Percentiles rank a stretch among this genome's conserved stretches.
phyloP scores from a whole-genome alignment of 495 filamentous ascomycete species.

The Lasiosphaeris hirsuta region DNA sequence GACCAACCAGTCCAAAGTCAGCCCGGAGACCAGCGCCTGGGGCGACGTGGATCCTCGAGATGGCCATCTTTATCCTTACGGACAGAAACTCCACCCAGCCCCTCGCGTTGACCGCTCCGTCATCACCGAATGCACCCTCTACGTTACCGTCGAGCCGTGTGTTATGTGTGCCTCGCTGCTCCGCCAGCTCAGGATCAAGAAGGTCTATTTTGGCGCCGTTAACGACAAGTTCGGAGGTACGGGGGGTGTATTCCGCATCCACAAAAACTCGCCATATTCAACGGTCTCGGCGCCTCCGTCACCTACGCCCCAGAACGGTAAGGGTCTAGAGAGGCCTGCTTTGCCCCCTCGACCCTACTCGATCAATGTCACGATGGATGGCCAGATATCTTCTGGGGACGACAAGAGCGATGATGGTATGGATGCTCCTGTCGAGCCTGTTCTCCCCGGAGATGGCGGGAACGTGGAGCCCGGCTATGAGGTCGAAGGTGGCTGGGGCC shows the following conservation, averaged over 20 bases:
- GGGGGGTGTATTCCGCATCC: slow-evolving; percentile 82
- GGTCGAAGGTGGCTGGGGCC: slow-evolving; percentile 76
- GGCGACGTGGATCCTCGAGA: slow-evolving; percentile 43
- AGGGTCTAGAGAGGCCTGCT: slow-evolving; percentile 26
- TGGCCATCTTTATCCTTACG: slow-evolving; percentile 48
- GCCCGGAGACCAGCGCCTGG: slow-evolving; percentile 30
- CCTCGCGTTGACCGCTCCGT: slow-evolving; percentile 48
- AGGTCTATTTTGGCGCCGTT: slow-evolving; percentile 88
- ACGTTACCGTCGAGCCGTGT: slow-evolving; percentile 96
- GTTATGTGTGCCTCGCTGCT: slow-evolving; percentile 97
- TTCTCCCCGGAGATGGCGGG: slow-evolving; percentile 37
- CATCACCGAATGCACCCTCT: slow-evolving; percentile 71
- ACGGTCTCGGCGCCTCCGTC: slow-evolving; percentile 26
- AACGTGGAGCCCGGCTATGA: slow-evolving; percentile 69
- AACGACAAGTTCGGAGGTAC: slow-evolving; percentile 97
- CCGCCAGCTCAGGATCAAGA: slow-evolving; percentile 73
- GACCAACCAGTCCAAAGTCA: slow-evolving; percentile 13
- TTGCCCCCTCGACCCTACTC: slow-evolving; percentile 25
- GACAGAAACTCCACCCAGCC: slow-evolving; percentile 46
- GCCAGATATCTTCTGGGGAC: background rate
- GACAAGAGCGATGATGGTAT: slow-evolving; percentile 9
- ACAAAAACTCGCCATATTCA: slow-evolving; percentile 60
- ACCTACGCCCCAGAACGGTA: slow-evolving; percentile 28
- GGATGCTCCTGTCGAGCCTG: slow-evolving; percentile 10
- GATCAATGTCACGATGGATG: slow-evolving; percentile 1